Percentiles rank a stretch among this genome's conserved stretches.
phyloP scores from a whole-genome alignment of 148 eudicot species.

The Cornus kousa region DNA sequence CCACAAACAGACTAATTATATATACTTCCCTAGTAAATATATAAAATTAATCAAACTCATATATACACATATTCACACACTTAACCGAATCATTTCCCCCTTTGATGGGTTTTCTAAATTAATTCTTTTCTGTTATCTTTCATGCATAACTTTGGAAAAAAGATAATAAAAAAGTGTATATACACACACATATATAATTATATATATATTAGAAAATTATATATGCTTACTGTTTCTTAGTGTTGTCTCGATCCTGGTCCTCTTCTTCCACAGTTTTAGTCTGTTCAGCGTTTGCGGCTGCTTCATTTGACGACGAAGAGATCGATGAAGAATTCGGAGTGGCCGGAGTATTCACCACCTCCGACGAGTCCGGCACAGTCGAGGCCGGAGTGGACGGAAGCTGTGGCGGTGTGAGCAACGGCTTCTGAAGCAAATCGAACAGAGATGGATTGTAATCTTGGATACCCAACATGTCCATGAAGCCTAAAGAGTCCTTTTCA shows the following conservation, averaged over 20 bases:
- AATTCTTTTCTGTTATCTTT: neutral
- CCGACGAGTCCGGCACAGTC: constrained; percentile 36
- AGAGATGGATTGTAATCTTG: constrained; percentile 34
- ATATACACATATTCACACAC: constrained; percentile 17
- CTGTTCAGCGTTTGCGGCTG: constrained; percentile 28
- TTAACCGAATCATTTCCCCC: constrained; percentile 4
- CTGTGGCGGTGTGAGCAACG: constrained; percentile 11
- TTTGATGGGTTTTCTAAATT: constrained; percentile 1
- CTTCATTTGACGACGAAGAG: constrained; percentile 62
- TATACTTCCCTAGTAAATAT: neutral
- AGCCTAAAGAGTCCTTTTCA: constrained; percentile 20
- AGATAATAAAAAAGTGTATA: neutral
- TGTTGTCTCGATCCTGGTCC: constrained; percentile 42
- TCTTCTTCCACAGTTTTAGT: constrained; percentile 16
- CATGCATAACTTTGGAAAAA: neutral
- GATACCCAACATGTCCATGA: constrained; percentile 40
- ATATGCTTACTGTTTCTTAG: constrained; percentile 49
- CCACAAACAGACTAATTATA: constrained; percentile 1
- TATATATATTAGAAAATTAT: neutral
- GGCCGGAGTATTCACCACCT: constrained; percentile 53
- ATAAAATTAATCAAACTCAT: constrained; percentile 3
- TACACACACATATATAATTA: neutral
- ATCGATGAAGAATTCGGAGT: constrained; percentile 62
- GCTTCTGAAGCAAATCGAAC: constrained; percentile 38
- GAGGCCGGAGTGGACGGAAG: constrained; percentile 17